phyloP scores from a whole-genome alignment of 345 rosid species.

The Acer saccharum region DNA sequence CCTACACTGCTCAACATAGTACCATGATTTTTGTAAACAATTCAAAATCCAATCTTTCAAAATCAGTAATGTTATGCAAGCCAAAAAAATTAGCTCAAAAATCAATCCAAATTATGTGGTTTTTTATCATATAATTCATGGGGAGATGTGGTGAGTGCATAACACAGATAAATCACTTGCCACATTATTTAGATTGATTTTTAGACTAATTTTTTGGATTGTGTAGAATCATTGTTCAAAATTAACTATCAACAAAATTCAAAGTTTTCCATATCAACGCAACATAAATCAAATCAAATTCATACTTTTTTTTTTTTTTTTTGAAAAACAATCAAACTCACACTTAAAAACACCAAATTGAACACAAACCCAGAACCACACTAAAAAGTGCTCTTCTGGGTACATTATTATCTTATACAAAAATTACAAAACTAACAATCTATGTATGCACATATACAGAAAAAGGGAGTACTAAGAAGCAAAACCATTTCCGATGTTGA shows the following conservation, averaged over 20 bases:
- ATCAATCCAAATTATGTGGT: too few species aligned
- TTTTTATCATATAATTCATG: too few species aligned
- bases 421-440: background rate
- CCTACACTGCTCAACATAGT: background rate
- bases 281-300: background rate
- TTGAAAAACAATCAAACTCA: background rate
- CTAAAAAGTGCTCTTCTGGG: background rate
- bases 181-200: too few species aligned
- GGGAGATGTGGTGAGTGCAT: too few species aligned
- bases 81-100: too few species aligned
- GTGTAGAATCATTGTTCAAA: too few species aligned
- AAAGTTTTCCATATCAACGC: background rate
- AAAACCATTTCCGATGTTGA: slow-evolving; percentile 25
- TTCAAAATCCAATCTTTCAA: slow-evolving; percentile 2
- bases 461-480: slow-evolving; percentile 16
- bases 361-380: background rate
- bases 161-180: too few species aligned
- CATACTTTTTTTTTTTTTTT: too few species aligned
- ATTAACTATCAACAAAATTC: background rate
- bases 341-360: background rate
- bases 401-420: background rate
- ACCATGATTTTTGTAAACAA: background rate
- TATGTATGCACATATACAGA: background rate
- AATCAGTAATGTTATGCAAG: background rate
- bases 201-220: too few species aligned